Evolutionary conservation across 2,329 filamentous ascomycete genomes (phyloP), one percentile per base, ranked within the genome.

Genomic region (Pseudogymnoascus pannorum): DNA sequence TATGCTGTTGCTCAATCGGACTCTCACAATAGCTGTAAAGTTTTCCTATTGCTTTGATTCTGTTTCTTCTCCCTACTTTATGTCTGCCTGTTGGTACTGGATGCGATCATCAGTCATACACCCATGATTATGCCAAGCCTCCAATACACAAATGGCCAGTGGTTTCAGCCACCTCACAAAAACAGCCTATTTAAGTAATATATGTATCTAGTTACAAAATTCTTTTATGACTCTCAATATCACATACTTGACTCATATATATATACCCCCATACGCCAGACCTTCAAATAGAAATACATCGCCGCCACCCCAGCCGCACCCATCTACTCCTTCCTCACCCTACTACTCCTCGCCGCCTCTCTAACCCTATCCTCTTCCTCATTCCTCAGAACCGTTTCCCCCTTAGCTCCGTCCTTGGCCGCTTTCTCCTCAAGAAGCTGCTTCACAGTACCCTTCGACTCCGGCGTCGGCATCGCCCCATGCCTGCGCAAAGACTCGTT

Each of bases 401-500:
- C 62, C 18, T 61, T 61, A 16, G 63, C 65, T n/a, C 31, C 61
- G 7, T 31, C 59, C 14, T 60, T 51, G 60, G 44, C 65, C 35
- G 58, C 64, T 14, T 57, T 42, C 18, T 18, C 60, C 24, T 54
- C 66, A 12, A 68, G 59, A 20, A 72, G 63, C 57, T 73, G 67
- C 31, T 66, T 65, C 63, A 72, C 62, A 72, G 75, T 62, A 64
- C 69, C 57, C 58, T 71, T 68, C 16, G 72, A 68, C 18, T 71
- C 70, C 0, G 73, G 72, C 62, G 63, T 75, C 62, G 80, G 76
- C 60, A 78, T 66, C 59, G 74, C 71, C 11, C 81, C 81, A 72
- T 84, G 81, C 60, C 81, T 70, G 62, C 82, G 74, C 66, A 80
- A 67, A 66, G 73, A 79, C 73, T 85, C 81, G 61, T 82, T 81